Percentiles rank a stretch among this genome's conserved stretches.
Conservation (phyloP, 176 grass and related monocot species). For the Leersia perrieri region DNA sequence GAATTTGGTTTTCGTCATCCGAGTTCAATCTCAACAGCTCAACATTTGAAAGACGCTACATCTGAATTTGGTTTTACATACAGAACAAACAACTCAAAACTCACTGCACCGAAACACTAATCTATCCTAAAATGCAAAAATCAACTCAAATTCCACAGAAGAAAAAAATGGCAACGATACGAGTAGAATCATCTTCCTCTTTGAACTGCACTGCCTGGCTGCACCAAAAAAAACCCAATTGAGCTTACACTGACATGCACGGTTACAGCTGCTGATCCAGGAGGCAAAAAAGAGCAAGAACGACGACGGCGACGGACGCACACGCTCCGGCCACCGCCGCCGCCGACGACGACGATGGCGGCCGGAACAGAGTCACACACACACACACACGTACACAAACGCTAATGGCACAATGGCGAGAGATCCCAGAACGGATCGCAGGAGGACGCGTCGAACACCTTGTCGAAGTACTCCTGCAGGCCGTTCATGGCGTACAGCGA, state of each 20-base stretch:
- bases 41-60: not conserved
- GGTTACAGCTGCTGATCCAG: constrained; percentile 19
- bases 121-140: not conserved
- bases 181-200: constrained; percentile 24
- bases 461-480: constrained; percentile 82
- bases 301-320: not conserved
- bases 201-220: constrained; percentile 27
- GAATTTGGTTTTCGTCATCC: not conserved
- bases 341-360: too few species aligned
- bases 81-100: not conserved
- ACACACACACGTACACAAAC: not conserved
- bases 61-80: not conserved
- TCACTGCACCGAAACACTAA: not conserved
- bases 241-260: not conserved
- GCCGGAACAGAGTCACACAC: not conserved
- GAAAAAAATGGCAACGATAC: constrained; percentile 13
- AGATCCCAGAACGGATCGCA: constrained; percentile 61
- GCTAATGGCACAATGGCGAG: constrained; percentile 54
- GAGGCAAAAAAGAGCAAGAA: constrained; percentile 37
- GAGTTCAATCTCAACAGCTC: not conserved
- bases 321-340: not conserved
- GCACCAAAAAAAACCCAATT: constrained; percentile 38
- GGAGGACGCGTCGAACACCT: constrained; percentile 52
- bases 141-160: not conserved
- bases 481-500: constrained; percentile 73